These are phyloP conservation scores for Podila epigama DNA, from an alignment of 192 early-diverging fungal genomes.

Conservation along the genomic window DNA sequence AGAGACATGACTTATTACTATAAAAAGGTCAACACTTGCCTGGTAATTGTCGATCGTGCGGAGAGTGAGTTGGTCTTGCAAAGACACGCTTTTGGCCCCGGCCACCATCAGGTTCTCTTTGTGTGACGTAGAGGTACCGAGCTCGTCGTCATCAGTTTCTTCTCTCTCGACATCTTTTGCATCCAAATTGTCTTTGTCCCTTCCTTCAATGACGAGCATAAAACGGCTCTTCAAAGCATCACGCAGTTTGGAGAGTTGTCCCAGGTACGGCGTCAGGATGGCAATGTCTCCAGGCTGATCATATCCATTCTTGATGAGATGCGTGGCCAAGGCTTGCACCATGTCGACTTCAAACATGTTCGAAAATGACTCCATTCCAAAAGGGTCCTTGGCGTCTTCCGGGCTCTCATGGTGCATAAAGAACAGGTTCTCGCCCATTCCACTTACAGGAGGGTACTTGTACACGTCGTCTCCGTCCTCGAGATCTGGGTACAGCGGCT, in stretches of 20 bases:
- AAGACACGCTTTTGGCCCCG: conserved; percentile 10
- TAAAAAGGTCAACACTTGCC: conserved; percentile 1
- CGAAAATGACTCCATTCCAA: conserved; percentile 53
- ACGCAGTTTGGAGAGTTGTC: conserved; percentile 56
- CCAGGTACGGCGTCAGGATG: conserved; percentile 62
- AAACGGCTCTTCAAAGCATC: conserved; percentile 34
- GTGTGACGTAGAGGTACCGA: neutral
- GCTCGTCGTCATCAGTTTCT: neutral
- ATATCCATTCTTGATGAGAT: conserved; percentile 62
- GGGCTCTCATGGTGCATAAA: conserved; percentile 57
- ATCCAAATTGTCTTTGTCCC: conserved; percentile 43
- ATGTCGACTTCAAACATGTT: conserved; percentile 60
- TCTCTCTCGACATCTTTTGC: conserved; percentile 16
- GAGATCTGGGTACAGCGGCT: conserved; percentile 54
- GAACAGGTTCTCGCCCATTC: conserved; percentile 54
- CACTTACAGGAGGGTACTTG: conserved; percentile 41
- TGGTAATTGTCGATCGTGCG: conserved; percentile 58
- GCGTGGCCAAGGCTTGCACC: conserved; percentile 53
- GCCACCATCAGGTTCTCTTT: neutral
- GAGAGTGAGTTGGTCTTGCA: conserved; percentile 44
- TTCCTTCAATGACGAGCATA: conserved; percentile 45
- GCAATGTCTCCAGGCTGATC: conserved; percentile 54
- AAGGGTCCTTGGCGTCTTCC: conserved; percentile 50
- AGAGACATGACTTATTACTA: no score
- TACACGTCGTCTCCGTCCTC: conserved; percentile 45